Percentiles rank a stretch among this genome's conserved stretches.
Conservation (phyloP, 306 rosid species). For the Cucumis cinereus region DNA sequence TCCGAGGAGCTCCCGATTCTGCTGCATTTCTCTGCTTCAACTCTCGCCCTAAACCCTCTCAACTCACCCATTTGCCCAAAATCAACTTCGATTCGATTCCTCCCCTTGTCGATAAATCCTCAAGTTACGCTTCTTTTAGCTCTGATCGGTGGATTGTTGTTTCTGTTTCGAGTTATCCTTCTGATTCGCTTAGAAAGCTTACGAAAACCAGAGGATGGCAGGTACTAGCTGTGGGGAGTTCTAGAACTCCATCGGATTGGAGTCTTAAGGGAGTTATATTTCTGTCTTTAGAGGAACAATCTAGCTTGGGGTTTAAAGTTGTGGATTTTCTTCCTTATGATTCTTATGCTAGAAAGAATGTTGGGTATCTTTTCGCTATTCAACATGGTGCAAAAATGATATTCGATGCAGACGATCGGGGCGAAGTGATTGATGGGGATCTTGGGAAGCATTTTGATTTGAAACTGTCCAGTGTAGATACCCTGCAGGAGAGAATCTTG, state of each 20-base stretch:
- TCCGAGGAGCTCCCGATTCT: constrained; percentile 30
- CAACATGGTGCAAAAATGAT: constrained; percentile 92
- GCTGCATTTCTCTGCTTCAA: constrained; percentile 84
- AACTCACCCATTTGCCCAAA: constrained; percentile 47
- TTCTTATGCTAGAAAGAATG: constrained; percentile 79
- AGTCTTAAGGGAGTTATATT: constrained; percentile 71
- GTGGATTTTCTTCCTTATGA: constrained; percentile 78
- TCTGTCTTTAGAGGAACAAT: constrained; percentile 69
- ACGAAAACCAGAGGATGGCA: constrained; percentile 80
- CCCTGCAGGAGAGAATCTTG: constrained; percentile 67
- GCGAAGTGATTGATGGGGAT: constrained; percentile 78
- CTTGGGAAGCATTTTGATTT: constrained; percentile 87
- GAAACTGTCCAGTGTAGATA: constrained; percentile 58
- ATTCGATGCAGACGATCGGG: constrained; percentile 82
- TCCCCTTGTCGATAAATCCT: constrained; percentile 35
- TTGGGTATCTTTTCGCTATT: constrained; percentile 85
- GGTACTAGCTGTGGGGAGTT: constrained; percentile 65
- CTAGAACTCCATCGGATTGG: constrained; percentile 84
- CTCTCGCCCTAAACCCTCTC: constrained; percentile 35
- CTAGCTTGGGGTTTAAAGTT: constrained; percentile 66
- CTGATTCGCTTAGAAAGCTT: constrained; percentile 46
- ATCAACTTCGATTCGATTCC: constrained; percentile 39
- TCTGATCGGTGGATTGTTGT: constrained; percentile 77
- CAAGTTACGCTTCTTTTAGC: constrained; percentile 44
- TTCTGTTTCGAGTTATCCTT: constrained; percentile 57